Evolutionary conservation across 352 stramenopile genomes (phyloP).

Genomic region (Phytophthora pseudosyringae): DNA sequence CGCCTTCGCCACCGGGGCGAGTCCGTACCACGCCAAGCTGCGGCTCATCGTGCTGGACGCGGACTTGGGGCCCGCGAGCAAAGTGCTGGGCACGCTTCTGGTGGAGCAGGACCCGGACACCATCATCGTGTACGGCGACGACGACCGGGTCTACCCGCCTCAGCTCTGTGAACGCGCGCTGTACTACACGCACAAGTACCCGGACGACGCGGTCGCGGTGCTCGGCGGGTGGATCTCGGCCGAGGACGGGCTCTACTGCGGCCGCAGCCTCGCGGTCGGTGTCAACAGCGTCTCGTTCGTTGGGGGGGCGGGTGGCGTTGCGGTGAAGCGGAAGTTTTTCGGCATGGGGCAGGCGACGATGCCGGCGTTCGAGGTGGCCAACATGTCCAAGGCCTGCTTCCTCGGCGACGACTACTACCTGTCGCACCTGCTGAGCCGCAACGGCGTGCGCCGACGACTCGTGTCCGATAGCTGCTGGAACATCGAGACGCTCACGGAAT

Average conservation of each 20-base stretch:
- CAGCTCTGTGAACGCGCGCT: conserved; percentile 49
- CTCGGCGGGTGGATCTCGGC: conserved; percentile 58
- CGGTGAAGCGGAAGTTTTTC: conserved; percentile 59
- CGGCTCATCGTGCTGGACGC: conserved; percentile 50
- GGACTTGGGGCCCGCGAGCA: conserved; percentile 62
- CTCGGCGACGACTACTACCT: conserved; percentile 64
- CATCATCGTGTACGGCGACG: conserved; percentile 66
- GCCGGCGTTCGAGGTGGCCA: conserved; percentile 46
- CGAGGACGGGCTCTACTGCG: conserved; percentile 59
- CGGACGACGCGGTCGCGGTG: conserved; percentile 53
- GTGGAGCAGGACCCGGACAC: conserved; percentile 64
- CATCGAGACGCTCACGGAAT: conserved; percentile 29
- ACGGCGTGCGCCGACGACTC: conserved; percentile 45
- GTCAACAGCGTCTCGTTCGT: conserved; percentile 64
- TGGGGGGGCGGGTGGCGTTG: conserved; percentile 56
- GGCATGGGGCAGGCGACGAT: conserved; percentile 37
- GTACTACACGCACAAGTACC: conserved; percentile 56
- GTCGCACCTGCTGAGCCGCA: conserved; percentile 52
- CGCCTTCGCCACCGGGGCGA: conserved; percentile 42
- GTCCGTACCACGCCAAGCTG: conserved; percentile 45
- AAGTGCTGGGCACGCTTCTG: conserved; percentile 56
- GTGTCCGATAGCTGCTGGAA: conserved; percentile 66
- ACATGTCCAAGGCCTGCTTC: conserved; percentile 58
- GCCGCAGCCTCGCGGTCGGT: conserved; percentile 52
- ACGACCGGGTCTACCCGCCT: conserved; percentile 49